Base-by-base conservation (phyloP, 2,329 filamentous ascomycete genomes). In the Podosphaera xanthii region DNA sequence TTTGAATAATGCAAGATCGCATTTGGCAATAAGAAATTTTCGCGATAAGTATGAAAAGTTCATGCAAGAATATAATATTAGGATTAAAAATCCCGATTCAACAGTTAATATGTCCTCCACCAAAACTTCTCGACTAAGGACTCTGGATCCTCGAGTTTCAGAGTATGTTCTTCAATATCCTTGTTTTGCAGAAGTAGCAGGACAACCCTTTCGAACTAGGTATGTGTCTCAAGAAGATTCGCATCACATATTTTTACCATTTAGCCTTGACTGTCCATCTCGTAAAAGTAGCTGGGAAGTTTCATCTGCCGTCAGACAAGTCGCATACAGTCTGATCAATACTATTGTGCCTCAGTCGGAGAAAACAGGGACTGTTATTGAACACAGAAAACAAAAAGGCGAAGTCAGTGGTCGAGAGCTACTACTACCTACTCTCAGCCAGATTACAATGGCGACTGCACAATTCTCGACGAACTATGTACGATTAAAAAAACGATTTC, bases 241-340 rank as follows among this genome's bases (percentile, higher is more conserved):
- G 36, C 48, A 58, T 22, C 64, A 75, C 48, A 74, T 87, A 10
- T 90, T 84, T 67, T 73, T 89, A 0, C 82, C 83, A 0, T 74
- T 83, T 31, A 68, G 88, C 0, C 70, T 81, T 8, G 81, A 84
- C 62, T 76, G 75, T 60, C 75, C 76, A 22, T 66, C 68, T n/a
- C 74, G 75, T 36, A 74, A 74, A 50, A 81, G 75, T 64, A 77
- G 78, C 14, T 83, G 81, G 80, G 73, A 75, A 58, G 71, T 76
- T 60, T 78, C 78, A 59, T 72, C 71, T 34, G 59, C 66, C 6
- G 70, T 80, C 38, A 73, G 81, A 12, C 72, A 72, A 54, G 63
- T 82, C 31, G 79, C 76, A 1, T 84, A 82, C 65, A 76, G 77
- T 0, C 62, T 78, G 6, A 66, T 79, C 30, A 74, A 75, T 59